Conservation (phyloP, 179 eudicot species). For the Spergularia azorica region DNA sequence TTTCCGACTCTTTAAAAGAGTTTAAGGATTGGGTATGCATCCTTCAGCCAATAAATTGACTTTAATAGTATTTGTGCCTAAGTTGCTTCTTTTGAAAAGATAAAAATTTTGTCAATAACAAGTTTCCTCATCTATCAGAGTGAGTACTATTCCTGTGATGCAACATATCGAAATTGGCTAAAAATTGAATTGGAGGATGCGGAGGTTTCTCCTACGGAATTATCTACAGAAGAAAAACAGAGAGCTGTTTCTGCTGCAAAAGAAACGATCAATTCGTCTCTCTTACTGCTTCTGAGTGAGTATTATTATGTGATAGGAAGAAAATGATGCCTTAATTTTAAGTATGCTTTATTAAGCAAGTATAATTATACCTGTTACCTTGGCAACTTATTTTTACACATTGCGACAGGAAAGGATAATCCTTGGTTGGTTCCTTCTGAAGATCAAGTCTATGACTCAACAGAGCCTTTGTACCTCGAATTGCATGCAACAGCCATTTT, state of each 20-base stretch:
- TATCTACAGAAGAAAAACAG: slow-evolving; percentile 74
- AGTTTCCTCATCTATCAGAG: slow-evolving; percentile 39
- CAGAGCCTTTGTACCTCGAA: slow-evolving; percentile 68
- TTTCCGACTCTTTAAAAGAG: slow-evolving; percentile 72
- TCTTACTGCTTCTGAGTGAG: slow-evolving; percentile 74
- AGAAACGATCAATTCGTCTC: slow-evolving; percentile 63
- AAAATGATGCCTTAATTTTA: not conserved
- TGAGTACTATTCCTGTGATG: slow-evolving; percentile 93
- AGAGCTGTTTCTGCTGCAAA: slow-evolving; percentile 62
- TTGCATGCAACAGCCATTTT: slow-evolving; percentile 84
- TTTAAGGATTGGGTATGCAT: slow-evolving; percentile 85
- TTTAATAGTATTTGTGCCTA: not conserved
- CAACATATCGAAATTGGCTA: slow-evolving; percentile 93
- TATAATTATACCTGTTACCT: not conserved
- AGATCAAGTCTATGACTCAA: slow-evolving; percentile 47
- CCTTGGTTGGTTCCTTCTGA: slow-evolving; percentile 78
- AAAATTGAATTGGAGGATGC: slow-evolving; percentile 70
- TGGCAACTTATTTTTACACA: not conserved
- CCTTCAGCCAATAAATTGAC: slow-evolving; percentile 6
- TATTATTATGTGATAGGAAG: slow-evolving; percentile 20
- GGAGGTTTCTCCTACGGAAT: slow-evolving; percentile 56
- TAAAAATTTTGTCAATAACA: slow-evolving; percentile 6
- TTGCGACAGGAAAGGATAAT: slow-evolving; percentile 59
- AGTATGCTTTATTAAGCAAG: not conserved
- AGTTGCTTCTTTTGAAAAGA: not conserved